phyloP scores from a whole-genome alignment of 2,329 filamentous ascomycete species.

The Talaromyces pinophilus region DNA sequence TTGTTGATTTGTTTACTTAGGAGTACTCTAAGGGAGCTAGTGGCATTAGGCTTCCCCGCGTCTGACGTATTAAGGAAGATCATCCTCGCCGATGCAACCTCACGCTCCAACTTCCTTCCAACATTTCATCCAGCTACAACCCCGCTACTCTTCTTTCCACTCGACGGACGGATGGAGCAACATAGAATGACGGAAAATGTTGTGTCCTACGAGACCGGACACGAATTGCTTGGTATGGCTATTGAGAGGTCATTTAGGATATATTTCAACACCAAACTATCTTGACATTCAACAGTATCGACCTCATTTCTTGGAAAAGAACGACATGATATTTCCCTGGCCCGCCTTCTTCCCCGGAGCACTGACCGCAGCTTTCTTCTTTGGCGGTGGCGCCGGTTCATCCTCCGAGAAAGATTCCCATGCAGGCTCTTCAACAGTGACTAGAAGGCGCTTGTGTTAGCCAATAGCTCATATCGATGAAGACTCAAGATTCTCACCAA shows the following conservation, averaged over 20 bases:
- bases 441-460: constrained; percentile 48
- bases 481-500: constrained; percentile 60
- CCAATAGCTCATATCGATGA: too few relatives aligned
- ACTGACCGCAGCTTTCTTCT: constrained; percentile 51
- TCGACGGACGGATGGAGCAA: not conserved
- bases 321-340: constrained; percentile 82
- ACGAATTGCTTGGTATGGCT: not conserved
- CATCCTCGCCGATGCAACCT: constrained; percentile 18
- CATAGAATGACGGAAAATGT: not conserved
- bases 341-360: constrained; percentile 60
- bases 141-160: not conserved
- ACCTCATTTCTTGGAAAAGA: constrained; percentile 76
- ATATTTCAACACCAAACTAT: not conserved
- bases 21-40: not conserved
- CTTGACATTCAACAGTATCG: not conserved
- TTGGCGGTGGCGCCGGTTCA: constrained; percentile 59
- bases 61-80: not conserved
- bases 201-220: not conserved
- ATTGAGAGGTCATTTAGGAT: not conserved
- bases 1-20: constrained; percentile 1
- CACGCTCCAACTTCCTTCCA: not conserved
- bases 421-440: constrained; percentile 77
- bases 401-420: constrained; percentile 97
- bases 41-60: not conserved
- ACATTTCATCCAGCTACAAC: not conserved